Base-by-base conservation (phyloP, 1,139 yeast genomes). In the Yamadazyma mexicana region DNA sequence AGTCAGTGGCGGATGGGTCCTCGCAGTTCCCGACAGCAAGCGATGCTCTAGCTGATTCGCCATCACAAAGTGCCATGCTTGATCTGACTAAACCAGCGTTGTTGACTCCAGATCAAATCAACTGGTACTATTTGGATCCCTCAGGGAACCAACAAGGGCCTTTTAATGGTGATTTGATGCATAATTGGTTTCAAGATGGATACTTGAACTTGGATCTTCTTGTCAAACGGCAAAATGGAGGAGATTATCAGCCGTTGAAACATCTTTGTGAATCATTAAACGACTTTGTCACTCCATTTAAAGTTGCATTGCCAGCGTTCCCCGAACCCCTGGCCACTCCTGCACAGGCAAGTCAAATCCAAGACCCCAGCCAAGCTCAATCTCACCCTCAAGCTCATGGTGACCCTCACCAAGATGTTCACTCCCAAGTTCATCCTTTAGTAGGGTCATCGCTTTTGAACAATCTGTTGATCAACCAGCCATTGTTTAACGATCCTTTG, bases 61-160 rank as follows among this genome's bases (percentile, higher is more conserved):
- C 34, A 8, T n/a, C 17, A 17, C 31, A 25, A 20, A 5, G 16
- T 4, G 10, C n/a, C 18, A 18, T 12, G 16, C n/a, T 12, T 12
- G 29, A 28, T 28, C 31, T 28, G 31, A 12, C 26, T 15, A 12
- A 22, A 17, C 34, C 38, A 4, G 14, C 17, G n/a, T 17, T 39
- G 17, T 20, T 44, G 17, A 39, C 58, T 1, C 57, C 72, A 10
- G 75, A 66, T 17, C 62, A 69, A 38, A 71, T 82, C 50, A 67
- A 73, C 41, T 87, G 96, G 96, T 68, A 63, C 44, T 87, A 87
- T 55, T 65, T 81, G 42, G 96, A 87, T 56, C 81, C 87, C 0
- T 61, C 74, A 34, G 87, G 87, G 2, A 73, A 64, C 39, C 83
- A 80, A 46, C 95, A 86, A 55, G 96, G 96, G 17, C 95, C 96